Evolutionary conservation across 139 green algal species (phyloP).

Genomic region (Chlamydomonas sphaeroides): DNA sequence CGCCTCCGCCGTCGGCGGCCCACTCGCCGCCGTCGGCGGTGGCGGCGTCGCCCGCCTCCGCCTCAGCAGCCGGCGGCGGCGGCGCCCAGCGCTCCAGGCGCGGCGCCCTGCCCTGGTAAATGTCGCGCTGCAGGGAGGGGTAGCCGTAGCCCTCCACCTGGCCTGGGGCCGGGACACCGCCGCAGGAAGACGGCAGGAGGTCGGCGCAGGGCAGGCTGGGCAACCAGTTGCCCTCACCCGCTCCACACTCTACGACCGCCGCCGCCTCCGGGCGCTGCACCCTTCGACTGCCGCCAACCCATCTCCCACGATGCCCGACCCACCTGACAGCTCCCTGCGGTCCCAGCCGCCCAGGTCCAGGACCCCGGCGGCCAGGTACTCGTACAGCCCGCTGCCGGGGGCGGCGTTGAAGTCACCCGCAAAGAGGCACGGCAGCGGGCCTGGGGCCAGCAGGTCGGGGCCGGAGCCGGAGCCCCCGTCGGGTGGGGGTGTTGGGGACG

Average conservation of each 20-base stretch:
- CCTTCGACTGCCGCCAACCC: no score
- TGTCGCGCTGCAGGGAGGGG: not conserved
- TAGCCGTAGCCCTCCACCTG: conserved; percentile 50
- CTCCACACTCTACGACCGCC: no score
- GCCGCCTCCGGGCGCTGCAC: no score
- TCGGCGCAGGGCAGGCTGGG: no score
- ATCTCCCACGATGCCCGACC: no score
- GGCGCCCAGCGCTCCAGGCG: conserved; percentile 7
- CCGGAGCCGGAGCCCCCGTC: no score
- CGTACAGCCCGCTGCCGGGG: conserved; percentile 50
- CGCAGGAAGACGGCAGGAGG: no score
- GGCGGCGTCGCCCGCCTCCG: not conserved
- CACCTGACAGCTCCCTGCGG: conserved; percentile 48
- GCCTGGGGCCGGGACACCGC: no score
- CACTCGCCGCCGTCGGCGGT: no score
- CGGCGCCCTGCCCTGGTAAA: not conserved
- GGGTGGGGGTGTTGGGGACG: no score
- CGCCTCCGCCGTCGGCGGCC: not conserved
- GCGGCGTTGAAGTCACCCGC: conserved; percentile 65
- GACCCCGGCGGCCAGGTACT: conserved; percentile 20
- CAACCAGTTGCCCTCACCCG: no score
- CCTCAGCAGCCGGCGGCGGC: not conserved
- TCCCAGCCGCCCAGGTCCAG: conserved; percentile 33
- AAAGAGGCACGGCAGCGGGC: not conserved
- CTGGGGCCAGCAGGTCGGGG: no score